Base-by-base conservation (phyloP, 1,139 yeast species). In the Geotrichum bryndzae region DNA sequence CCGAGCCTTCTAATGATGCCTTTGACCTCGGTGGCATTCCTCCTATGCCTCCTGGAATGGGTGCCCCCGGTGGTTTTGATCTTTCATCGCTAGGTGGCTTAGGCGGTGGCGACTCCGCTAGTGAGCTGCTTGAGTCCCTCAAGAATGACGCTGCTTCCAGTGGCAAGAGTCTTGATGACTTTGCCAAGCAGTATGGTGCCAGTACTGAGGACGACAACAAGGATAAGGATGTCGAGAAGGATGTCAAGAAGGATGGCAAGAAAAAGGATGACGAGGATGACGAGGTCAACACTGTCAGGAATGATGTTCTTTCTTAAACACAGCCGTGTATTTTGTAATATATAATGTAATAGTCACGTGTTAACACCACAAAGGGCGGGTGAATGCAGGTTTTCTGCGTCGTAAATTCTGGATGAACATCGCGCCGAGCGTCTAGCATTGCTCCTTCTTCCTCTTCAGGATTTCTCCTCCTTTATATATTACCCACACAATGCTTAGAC, bases 1-100 rank as follows among this genome's bases (percentile, higher is more conserved):
- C 76, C 71, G 68, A 68, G 58, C 74, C 69, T 23, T 74, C 77
- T 60, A 73, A 74, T 64, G 77, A 76, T 51, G 81, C 78, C 25
- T 65, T 70, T 50, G 73, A 73, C 66, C 70, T 72, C 51, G 73
- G 72, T 53, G 74, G 70, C 25, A 59, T 63, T 18, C 18, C 18
- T 18, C 18, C 18, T 18, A 18, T 18, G 18, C 18, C 18, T 18
- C 18, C 18, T 18, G 18, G 18, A 18, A 18, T 66, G 54, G 70
- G 65, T 38, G 75, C 73, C 41, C 56, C 61, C 61, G 73, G 69
- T 10, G 76, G 73, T 45, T 27, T 27, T 27, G 31, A 27, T 27
- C 31, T 27, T 27, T 27, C 31, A 27, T 3, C 31, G 31, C 66
- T 65, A 50, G 71, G 65, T 35, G 75, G 73, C 51, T 56, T 63